Percentiles rank a stretch among this genome's conserved stretches.
phyloP scores from a whole-genome alignment of 2,329 filamentous ascomycete species.

The Aspergillus pseudoglaucus region DNA sequence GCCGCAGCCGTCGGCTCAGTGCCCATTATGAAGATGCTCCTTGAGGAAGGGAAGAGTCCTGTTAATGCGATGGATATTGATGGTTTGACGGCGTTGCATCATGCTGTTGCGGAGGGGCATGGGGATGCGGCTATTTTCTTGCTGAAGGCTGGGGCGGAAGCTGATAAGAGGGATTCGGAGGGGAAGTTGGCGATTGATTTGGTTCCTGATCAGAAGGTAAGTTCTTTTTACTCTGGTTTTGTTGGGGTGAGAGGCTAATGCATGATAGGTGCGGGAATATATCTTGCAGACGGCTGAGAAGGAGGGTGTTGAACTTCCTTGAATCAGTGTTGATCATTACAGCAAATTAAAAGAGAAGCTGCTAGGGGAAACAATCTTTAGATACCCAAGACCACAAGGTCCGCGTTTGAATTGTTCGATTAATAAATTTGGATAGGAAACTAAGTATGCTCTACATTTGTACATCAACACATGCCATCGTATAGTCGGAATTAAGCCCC shows the following conservation, averaged over 20 bases:
- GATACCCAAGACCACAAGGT: slow-evolving; percentile 3
- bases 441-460: neutral
- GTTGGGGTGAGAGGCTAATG: neutral
- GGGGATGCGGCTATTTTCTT: slow-evolving; percentile 77
- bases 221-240: slow-evolving; percentile 12
- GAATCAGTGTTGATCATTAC: neutral
- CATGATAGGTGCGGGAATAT: slow-evolving; percentile 61
- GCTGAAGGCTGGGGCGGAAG: slow-evolving; percentile 77
- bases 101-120: slow-evolving; percentile 55
- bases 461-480: slow-evolving; percentile 1
- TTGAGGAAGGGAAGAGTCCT: slow-evolving; percentile 68
- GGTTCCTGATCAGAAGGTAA: slow-evolving; percentile 77
- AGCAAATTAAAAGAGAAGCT: neutral
- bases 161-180: slow-evolving; percentile 66
- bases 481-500: neutral
- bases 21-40: slow-evolving; percentile 75
- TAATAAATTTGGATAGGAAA: neutral
- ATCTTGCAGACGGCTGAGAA: slow-evolving; percentile 71
- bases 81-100: slow-evolving; percentile 84
- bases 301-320: slow-evolving; percentile 68
- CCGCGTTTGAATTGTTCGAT: neutral
- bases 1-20: slow-evolving; percentile 83
- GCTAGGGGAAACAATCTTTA: neutral
- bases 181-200: slow-evolving; percentile 70
- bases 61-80: slow-evolving; percentile 75